Conservation (phyloP, 306 rosid species). For the Medicago truncatula region MtrunA17r5.0-ANR NC_053047.1:41170501-41171000, state of each 20-base stretch:
- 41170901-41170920: too few species aligned
- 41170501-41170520: not conserved
- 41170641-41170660: not conserved
- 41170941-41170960: conserved; percentile 1
- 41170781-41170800: too few species aligned
- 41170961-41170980: conserved; percentile 1
- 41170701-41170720: not conserved
- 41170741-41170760: too few species aligned
- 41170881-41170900: too few species aligned
- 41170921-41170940: not conserved
- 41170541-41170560: not conserved
- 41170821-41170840: too few species aligned
- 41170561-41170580: not conserved
- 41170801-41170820: too few species aligned
- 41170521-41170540: not conserved
- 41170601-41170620: not conserved
- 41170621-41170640: not conserved
- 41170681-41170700: not conserved
- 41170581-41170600: not conserved
- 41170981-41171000: not conserved
- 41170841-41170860: too few species aligned
- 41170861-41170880: too few species aligned
- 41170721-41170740: not conserved
- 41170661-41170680: not conserved
- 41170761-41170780: too few species aligned